Evolutionary conservation across 768 basidiomycete species (phyloP), one percentile per base, ranked within the genome.

Genomic region (Tylopilus plumbeoviolaceoides): DNA sequence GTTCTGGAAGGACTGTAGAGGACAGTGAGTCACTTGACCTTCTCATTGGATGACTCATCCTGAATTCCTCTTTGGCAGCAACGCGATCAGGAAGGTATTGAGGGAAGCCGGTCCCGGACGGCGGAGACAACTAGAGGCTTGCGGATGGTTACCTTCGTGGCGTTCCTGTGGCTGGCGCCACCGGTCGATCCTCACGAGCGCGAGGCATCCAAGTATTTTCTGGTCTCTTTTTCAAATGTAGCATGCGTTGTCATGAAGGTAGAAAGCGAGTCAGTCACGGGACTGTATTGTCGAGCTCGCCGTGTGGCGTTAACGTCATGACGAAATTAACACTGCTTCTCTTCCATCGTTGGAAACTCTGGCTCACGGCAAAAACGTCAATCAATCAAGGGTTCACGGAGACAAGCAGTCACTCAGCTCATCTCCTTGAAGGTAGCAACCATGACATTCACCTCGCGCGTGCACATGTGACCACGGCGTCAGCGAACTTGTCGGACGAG

Each of bases 1-100:
- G 83, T 91, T 41, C 65, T 90, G 44, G 82, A 81, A 64, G 83
- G 48, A 64, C 83, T 56, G 55, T 76, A 54, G 73, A 56, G 27
- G 48, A 31, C 57, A 28, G 52, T 23, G 44, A 31, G 46, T 41
- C 43, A n/a, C 48, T 21, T 38, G 47, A 28, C 36, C 18, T 36
- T 28, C 27, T 28, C 27, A n/a, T n/a, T n/a, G 27, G 27, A 5
- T 8, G 8, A 12, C 33, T 30, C 30, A 9, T 42, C 8, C 25
- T 21, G 12, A 21, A 21, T 41, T 38, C 45, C 20, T 11, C 25
- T 18, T 20, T 36, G 17, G 30, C n/a, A 27, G 20, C n/a, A 11
- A 30, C 11, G 3, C 20, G 31, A 27, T 14, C 17, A 38, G 35
- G 58, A 39, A 36, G 18, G n/a, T 44, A 10, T 21, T 5, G 18